phyloP scores from a whole-genome alignment of 2,329 filamentous ascomycete species.

The Paracorniculantispora psalliotae region DNA sequence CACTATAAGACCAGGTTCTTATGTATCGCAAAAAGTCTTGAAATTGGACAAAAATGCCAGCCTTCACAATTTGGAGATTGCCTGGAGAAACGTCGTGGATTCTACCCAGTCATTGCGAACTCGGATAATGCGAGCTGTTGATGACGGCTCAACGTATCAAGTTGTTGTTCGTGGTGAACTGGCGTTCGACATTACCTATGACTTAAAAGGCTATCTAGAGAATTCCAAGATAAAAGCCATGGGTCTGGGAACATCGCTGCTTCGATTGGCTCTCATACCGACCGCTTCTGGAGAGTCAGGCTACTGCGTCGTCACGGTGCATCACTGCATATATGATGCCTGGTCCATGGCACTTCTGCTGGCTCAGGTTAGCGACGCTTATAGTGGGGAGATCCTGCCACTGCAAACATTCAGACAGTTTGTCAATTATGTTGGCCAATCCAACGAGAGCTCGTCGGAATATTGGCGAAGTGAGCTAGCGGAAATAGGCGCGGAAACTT shows the following conservation, averaged over 20 bases:
- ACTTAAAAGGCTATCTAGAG: neutral
- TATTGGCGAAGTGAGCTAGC: neutral
- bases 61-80: neutral
- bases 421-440: neutral
- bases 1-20: constrained; percentile 17
- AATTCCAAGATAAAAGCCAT: neutral
- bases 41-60: neutral
- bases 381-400: neutral
- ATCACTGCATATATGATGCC: constrained; percentile 3
- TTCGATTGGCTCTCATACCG: neutral
- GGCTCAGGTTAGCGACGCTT: neutral
- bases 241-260: neutral
- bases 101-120: neutral
- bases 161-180: neutral
- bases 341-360: neutral
- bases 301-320: neutral
- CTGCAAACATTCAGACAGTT: neutral
- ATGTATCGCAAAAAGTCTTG: neutral
- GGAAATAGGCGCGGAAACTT: constrained; percentile 32
- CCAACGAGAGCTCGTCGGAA: neutral
- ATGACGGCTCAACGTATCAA: neutral
- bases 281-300: neutral
- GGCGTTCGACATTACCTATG: neutral
- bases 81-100: neutral
- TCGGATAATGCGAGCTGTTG: neutral